Base-by-base conservation (phyloP, 2,329 filamentous ascomycete genomes). In the Thielaviopsis ethacetica region DNA sequence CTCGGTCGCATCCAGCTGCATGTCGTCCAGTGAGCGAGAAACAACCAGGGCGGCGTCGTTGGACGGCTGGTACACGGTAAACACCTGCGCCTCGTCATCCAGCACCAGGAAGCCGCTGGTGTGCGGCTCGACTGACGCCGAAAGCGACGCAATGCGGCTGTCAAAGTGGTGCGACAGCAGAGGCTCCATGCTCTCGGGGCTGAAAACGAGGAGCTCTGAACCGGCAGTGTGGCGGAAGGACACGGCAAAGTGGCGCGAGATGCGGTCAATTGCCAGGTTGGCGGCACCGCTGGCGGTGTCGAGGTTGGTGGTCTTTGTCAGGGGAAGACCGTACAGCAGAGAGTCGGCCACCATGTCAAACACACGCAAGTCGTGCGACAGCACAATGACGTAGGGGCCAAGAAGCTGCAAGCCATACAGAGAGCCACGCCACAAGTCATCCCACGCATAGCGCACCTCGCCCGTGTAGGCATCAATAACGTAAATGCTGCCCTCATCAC, bases 291-390 rank as follows among this genome's bases (percentile, higher is more conserved):
- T 68, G 60, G 70, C 66, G 21, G 68, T 67, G n/a, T 69, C 64
- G 10, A 69, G 66, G 56, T 74, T 69, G 47, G 71, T 75, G 15
- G 90, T 72, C 26, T 77, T 72, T 56, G 47, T 55, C 21, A 63
- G 47, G 7, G 62, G 59, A 50, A 86, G 75, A 54, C 81, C 81
- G 66, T 85, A 89, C 41, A 81, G 78, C 53, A 91, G 76, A 64
- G 84, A 79, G 65, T 95, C 87, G 56, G 83, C 77, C 7, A 97
- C 87, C 12, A 94, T 78, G 68, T 98, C 87, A 75, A 89, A 95
- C 41, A 95, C 84, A 49, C 82, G 76, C 9, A 96, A 76, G 27
- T 82, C 79, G 51, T 85, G 77, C 0, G 88, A 88, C 1, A 95
- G 73, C 53, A 87, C 78, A 60, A 97, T 75, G 19, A 98, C 72